Conservation (phyloP, 331 rosid species). For the Arachis monticola region DNA sequence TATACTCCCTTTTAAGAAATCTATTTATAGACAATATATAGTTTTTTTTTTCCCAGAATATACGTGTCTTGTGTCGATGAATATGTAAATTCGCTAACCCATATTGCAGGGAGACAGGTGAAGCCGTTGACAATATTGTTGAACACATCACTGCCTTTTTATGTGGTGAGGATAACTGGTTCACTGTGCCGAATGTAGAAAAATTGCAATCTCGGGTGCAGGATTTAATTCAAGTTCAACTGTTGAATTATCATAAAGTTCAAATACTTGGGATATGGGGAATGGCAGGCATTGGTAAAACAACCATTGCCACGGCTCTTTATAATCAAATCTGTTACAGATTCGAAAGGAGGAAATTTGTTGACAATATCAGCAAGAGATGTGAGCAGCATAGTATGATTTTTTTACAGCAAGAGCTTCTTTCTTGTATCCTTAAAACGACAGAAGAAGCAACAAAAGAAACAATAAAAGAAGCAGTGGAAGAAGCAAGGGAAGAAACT, state of each 20-base stretch:
- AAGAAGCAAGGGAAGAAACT: no score
- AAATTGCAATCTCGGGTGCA: not conserved
- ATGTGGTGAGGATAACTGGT: not conserved
- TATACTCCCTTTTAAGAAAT: no score
- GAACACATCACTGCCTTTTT: not conserved
- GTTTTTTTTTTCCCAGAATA: no score
- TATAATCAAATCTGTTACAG: not conserved
- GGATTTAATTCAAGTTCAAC: not conserved
- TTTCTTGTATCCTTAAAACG: not conserved
- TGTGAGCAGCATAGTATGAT: no score
- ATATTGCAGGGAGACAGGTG: not conserved
- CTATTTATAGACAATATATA: no score
- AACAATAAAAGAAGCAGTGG: no score
- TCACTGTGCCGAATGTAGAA: not conserved
- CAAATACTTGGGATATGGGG: not conserved
- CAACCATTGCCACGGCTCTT: not conserved
- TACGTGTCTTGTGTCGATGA: no score
- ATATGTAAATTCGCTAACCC: not conserved
- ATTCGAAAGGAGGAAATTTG: not conserved
- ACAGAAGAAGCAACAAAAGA: no score
- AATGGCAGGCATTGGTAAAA: not conserved
- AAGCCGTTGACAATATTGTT: not conserved
- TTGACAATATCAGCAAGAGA: no score
- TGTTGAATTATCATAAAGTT: not conserved
- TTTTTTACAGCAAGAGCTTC: not conserved